Evolutionary conservation across 139 green algal species (phyloP), one percentile per base, ranked within the genome.

Genomic region (Trebouxia sp.): DNA sequence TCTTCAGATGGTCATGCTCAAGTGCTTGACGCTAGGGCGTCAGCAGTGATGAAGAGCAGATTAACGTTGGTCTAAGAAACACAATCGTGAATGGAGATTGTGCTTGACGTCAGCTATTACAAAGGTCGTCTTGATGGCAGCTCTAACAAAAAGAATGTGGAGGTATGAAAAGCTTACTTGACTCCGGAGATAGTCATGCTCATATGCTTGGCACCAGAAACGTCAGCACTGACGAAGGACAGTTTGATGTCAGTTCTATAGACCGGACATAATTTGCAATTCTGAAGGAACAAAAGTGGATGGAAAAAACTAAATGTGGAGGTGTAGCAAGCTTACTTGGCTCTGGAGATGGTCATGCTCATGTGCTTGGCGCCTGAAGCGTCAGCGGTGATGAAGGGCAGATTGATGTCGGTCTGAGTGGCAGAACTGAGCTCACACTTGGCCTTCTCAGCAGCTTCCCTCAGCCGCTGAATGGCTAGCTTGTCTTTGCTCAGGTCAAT

Each of bases 301-400:
- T n/a, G n/a, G n/a, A n/a, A n/a, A n/a, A n/a, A n/a, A n/a, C n/a
- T n/a, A n/a, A n/a, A n/a, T n/a, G 50, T 58, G 50, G 20, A 28
- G 50, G 3, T 58, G 50, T 22, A 17, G 26, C 50, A 5, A 11
- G 14, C 72, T 48, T 67, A 83, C 80, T 80, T 83, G 51, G 48
- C 32, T 37, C 94, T 90, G 1, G 87, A 94, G 65, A 97, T 77
- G 30, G 76, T 88, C 76, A 93, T 85, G 85, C 88, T 90, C 76
- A 98, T 58, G 86, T 98, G 94, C 89, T 98, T 98, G 69, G 94
- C 87, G 42, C 93, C 93, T 1, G 86, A 88, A 15, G 89, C 93
- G 78, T 98, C 95, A n/a, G 96, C 97, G 0, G 97, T 99, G 90
- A 99, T 99, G 92, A 99, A 99, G 51, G 97, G 97, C 83, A 99